Base-by-base conservation (phyloP, 257 asterid genomes). In the Nicotiana attenuata region DNA sequence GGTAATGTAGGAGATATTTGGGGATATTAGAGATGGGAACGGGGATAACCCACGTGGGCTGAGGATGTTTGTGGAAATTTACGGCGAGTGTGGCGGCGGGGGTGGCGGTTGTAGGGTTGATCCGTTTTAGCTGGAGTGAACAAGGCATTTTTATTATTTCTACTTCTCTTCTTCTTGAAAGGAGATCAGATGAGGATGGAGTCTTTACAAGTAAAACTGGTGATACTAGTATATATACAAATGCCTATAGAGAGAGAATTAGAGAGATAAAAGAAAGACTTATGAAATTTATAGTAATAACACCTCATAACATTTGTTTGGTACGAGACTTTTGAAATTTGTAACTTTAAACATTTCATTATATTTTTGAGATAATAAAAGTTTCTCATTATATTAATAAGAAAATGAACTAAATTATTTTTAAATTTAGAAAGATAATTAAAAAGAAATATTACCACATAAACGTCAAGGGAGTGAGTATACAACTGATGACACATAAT, bases 101-200 rank as follows among this genome's bases (percentile, higher is more conserved):
- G 26, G 33, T 3, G 61, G 59, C 38, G 81, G 79, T 14, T 83
- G 77, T 15, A 61, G 83, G 86, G 92, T 20, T 88, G 87, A 82
- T 87, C 76, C 96, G 81, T 3, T 88, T 92, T 71, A 90, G 83
- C 53, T 88, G 96, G 60, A 92, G 85, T 38, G 94, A 81, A 15
- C 94, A 90, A 81, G 91, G 89, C 95, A 90, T 89, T 19, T 80
- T 26, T 33, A 4, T n/a, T 47, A 11, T 24, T 15, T 28, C 19
- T 26, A 24, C 13, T 16, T 38, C 16, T 38, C 5, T 29, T 80
- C 22, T 5, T 31, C 57, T 69, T 41, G 19, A 38, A n/a, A 69
- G 77, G 77, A 69, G 55, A 38, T 3, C 11, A 11, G 31, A 60
- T 31, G 68, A 31, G 56, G 65, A 76, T 28, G 55, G 76, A 33